Conservation (phyloP, 139 green algal genomes). For the Coccomyxa sp. region DNA sequence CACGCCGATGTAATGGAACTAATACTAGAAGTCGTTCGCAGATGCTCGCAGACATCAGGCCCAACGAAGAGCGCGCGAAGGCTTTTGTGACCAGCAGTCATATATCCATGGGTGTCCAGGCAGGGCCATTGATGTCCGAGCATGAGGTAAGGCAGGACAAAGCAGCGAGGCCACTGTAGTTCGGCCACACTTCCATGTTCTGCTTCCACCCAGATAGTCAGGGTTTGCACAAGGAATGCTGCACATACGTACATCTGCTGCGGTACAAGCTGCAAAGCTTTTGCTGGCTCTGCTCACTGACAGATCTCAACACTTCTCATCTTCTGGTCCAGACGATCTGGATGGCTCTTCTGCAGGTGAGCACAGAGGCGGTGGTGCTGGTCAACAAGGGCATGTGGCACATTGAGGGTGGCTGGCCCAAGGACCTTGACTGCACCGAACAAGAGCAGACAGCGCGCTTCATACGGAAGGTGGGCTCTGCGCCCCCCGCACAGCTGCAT, state of each 20-base stretch:
- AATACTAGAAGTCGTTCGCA: constrained; percentile 4
- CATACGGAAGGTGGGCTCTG: constrained; percentile 25
- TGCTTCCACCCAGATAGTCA: neutral
- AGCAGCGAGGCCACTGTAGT: too few relatives aligned
- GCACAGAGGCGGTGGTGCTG: constrained; percentile 73
- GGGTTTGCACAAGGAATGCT: neutral
- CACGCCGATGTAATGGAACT: neutral
- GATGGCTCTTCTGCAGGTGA: constrained; percentile 41
- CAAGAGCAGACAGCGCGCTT: constrained; percentile 74
- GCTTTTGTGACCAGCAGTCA: constrained; percentile 71
- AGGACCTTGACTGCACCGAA: constrained; percentile 88
- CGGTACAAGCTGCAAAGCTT: constrained; percentile 2
- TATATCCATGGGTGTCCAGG: constrained; percentile 63
- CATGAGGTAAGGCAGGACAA: constrained; percentile 49
- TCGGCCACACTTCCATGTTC: neutral
- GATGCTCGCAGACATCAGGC: constrained; percentile 84
- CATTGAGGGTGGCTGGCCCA: constrained; percentile 90
- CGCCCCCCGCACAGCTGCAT: neutral
- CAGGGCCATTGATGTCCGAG: constrained; percentile 79
- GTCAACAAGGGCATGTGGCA: constrained; percentile 76
- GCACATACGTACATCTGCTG: neutral
- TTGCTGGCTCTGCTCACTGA: neutral
- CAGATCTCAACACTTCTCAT: neutral
- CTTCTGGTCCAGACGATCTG: too few relatives aligned
- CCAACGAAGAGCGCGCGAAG: constrained; percentile 75